Percentiles rank a stretch among this genome's conserved stretches.
Evolutionary conservation across 257 asterid species (phyloP).

Genomic region (Agastache rugosa): DNA sequence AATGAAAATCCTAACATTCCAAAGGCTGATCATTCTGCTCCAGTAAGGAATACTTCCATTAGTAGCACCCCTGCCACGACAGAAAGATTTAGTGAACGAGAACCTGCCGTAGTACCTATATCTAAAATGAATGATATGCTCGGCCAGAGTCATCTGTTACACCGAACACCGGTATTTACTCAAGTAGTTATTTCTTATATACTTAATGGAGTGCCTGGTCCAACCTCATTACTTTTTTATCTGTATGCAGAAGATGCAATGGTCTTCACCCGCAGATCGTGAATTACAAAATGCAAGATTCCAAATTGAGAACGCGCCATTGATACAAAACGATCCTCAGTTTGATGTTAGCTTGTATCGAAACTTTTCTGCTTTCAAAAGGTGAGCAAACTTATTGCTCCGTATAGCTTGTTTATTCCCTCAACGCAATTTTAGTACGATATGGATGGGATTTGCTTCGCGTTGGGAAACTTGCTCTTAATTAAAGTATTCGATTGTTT

Average conservation of each 20-base stretch:
- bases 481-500: constrained; percentile 4
- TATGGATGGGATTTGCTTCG: background rate
- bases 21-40: background rate
- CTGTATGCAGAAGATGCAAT: constrained; percentile 62
- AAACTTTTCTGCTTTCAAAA: constrained; percentile 72
- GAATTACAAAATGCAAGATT: constrained; percentile 54
- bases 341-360: constrained; percentile 69
- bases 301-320: constrained; percentile 64
- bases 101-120: constrained; percentile 52
- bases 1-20: background rate
- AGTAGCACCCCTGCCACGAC: constrained; percentile 28
- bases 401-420: background rate
- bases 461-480: constrained; percentile 1
- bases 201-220: background rate
- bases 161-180: constrained; percentile 58
- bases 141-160: constrained; percentile 50
- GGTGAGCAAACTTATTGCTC: constrained; percentile 50
- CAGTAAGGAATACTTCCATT: constrained; percentile 34
- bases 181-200: constrained; percentile 15
- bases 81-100: constrained; percentile 32
- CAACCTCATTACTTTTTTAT: constrained; percentile 4
- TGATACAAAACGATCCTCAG: constrained; percentile 49
- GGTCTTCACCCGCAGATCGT: constrained; percentile 68
- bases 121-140: constrained; percentile 72
- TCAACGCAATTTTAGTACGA: background rate